Evolutionary conservation across 2,329 filamentous ascomycete species (phyloP), one percentile per base, ranked within the genome.

Genomic region (Neofusicoccum umdonicola): DNA sequence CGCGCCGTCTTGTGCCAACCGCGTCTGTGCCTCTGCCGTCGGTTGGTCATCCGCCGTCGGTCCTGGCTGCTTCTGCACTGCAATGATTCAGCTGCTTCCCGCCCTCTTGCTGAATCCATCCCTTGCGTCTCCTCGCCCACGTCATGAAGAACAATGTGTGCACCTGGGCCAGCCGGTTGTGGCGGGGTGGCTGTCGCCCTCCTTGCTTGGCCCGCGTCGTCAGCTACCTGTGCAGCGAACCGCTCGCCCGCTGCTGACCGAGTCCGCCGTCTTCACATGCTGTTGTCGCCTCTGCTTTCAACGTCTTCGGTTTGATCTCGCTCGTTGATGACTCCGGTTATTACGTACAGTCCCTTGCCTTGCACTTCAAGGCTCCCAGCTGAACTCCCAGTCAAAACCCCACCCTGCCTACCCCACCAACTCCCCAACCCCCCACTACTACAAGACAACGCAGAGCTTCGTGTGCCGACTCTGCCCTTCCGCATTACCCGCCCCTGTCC

Each of bases 331-430:
- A 60, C 42, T 60, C 56, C 56, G 17, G 27, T 60, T 34, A 60
- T 60, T 60, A 60, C 56, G 56, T 60, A 60, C 56, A 60, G 41
- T 37, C 56, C 56, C 56, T 60, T 60, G 56, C 56, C 41, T 47
- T 60, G 56, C 42, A 3, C 42, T 34, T 15, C 56, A 60, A 47
- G 56, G 56, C 41, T 60, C 56, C 56, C 56, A 47, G 31, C 56
- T 19, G 27, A 60, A 60, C 56, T 60, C 56, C 56, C 31, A 31
- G 15, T 57, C 39, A 51, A n/a, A 60, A 11, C 27, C 39, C 39
- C 12, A 12, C 3, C 31, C 50, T 19, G 35, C 39, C 8, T 57
- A 56, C 54, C 54, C 39, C 22, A 58, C 54, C 54, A 58, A 45
- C 39, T 45, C 54, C 54, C 13, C 27, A 31, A 44, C 41, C 39